Evolutionary conservation across 177 flowering plant species (phyloP), one percentile per base, ranked within the genome.

Genomic region (Tripterygium wilfordii): DNA sequence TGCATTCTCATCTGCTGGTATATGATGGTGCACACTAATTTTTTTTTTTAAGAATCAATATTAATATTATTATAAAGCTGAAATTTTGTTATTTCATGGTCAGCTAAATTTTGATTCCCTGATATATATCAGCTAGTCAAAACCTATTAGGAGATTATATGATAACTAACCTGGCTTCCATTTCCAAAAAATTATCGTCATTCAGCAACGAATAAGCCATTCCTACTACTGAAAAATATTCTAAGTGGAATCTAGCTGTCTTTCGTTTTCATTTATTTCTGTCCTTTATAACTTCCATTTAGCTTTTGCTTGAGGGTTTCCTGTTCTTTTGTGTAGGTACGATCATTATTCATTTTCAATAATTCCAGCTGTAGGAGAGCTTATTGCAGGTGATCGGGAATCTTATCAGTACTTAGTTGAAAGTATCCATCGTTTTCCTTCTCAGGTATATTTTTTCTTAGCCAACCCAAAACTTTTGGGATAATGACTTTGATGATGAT

Each of bases 391-490:
- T 47, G 99, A 92, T 60, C 72, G 91, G 32, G 83, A 71, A 21
- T 92, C 99, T 32, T 92, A 92, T 57, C 89, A 89, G 42, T 92
- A 92, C 64, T 71, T 92, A 53, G 96, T 89, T 51, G 99, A 88
- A 64, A 92, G 99, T 49, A 69, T 86, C 32, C 96, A 96, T 25
- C 85, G 82, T 28, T 92, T 92, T 51, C 97, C 97, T 1, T 30
- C 76, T 2, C 97, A 89, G 97, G 98, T 74, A 20, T 30, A n/a
- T n/a, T n/a, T n/a, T n/a, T n/a, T n/a, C n/a, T n/a, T n/a, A n/a
- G n/a, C n/a, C n/a, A n/a, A n/a, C n/a, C n/a, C n/a, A n/a, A n/a
- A n/a, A n/a, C n/a, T n/a, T n/a, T n/a, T n/a, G n/a, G n/a, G n/a
- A n/a, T n/a, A n/a, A n/a, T n/a, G n/a, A n/a, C n/a, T n/a, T n/a